Evolutionary conservation across 2,329 filamentous ascomycete species (phyloP).

Genomic region (Fusarium nisikadoi): DNA sequence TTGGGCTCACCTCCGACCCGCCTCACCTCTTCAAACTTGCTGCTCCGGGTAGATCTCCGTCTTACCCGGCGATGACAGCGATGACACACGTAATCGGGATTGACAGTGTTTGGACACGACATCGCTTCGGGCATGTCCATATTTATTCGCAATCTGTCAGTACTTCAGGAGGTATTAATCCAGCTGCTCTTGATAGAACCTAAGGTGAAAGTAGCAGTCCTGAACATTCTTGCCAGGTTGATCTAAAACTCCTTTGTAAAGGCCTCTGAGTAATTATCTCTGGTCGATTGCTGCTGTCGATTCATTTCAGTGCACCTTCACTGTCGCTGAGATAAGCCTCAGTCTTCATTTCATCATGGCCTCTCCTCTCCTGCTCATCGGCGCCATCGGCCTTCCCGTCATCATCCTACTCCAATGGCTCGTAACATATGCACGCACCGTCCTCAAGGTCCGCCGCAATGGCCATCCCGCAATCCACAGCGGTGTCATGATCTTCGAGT

Average conservation of each 20-base stretch:
- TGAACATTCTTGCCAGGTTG: neutral
- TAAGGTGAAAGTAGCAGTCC: neutral
- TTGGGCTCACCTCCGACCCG: neutral
- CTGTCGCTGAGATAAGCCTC: neutral
- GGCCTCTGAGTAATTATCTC: neutral
- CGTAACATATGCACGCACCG: neutral
- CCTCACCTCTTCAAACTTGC: neutral
- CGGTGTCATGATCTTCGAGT: neutral
- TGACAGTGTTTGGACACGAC: fast-evolving
- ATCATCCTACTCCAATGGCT: neutral
- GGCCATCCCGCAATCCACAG: neutral
- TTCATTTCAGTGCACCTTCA: fast-evolving
- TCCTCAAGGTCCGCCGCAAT: neutral
- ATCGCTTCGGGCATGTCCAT: fast-evolving
- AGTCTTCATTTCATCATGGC: neutral
- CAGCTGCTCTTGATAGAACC: neutral
- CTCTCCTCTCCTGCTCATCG: neutral
- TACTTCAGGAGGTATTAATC: neutral
- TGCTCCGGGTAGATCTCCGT: neutral
- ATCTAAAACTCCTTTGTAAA: neutral
- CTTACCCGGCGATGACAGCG: neutral
- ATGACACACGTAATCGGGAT: neutral
- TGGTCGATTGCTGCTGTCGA: fast-evolving
- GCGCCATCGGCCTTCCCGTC: neutral
- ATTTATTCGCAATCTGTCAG: fast-evolving